Base-by-base conservation (phyloP, 2,329 filamentous ascomycete species). In the Periconia sp. region DNA sequence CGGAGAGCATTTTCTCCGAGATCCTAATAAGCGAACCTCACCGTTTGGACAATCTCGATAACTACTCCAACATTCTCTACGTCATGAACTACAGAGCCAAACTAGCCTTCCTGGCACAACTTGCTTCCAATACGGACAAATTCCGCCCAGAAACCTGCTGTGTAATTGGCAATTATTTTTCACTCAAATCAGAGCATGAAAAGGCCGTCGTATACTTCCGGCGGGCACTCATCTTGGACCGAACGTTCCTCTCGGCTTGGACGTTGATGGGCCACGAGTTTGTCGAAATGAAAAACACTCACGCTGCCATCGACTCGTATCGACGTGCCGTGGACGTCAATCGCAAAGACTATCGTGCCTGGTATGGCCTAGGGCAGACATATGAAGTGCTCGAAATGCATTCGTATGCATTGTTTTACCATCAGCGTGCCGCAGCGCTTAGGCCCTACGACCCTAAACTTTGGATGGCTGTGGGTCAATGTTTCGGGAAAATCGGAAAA, bases 251-350 rank as follows among this genome's bases (percentile, higher is more conserved):
- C 15, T 95, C 92, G 0, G 94, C 94, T 1, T 99, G 94, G 94
- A 99, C 94, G 0, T 81, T 99, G 1, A 97, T 99, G 93, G 94
- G 94, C 1, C 94, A 99, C 73, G 94, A 99, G 73, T 99, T 97
- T 64, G 92, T 97, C 50, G 94, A 99, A 74, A 86, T 99, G 75
- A 99, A 97, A 70, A 99, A 99, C 71, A 97, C 93, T 0, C 94
- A 99, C 66, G 93, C 94, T 0, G 94, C 94, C 9, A 97, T 99
- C 57, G 94, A 99, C 73, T 96, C 91, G 1, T 99, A 99, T 69
- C 86, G 94, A 1, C 88, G 94, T 41, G 94, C 94, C 1, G 93
- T 99, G 1, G 94, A 99, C 66, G 91, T 94, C 62, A 97, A 99
- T 68, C 86, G 93, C 33, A 91, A 94, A 64, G 94, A 99, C 72